Evolutionary conservation across 2,329 filamentous ascomycete genomes (phyloP), one percentile per base, ranked within the genome.

Genomic region (Septoria linicola): DNA sequence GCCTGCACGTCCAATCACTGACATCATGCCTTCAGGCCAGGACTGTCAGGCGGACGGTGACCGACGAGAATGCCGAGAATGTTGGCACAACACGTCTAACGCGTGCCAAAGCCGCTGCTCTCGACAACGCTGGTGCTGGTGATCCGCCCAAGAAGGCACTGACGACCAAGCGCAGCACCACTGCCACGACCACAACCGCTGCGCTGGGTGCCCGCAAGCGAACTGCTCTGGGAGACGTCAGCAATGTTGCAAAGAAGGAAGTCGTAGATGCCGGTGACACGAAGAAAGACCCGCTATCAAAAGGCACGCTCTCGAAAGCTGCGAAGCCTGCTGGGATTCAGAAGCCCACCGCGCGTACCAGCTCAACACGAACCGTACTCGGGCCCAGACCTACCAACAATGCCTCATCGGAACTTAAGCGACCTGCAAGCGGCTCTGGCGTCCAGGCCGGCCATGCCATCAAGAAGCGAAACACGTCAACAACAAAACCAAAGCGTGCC

Each of bases 21-120:
- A 79, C 72, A 63, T 56, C 62, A 41, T 55, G 20, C 34, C 14
- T 41, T 60, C 66, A 85, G 86, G 81, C 79, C 77, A 86, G 88
- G 73, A 78, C 83, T 66, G 82, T 87, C 73, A 81, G 84, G 70
- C 86, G 90, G 74, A 81, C 84, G 70, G 80, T 86, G 65, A 87
- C 86, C 60, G 93, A 95, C 72, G 91, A 96, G 78, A 96, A 96
- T 70, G 92, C 96, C 71, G 93, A 96, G 77, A 72, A 71, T 53
- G 59, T 57, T 30, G 73, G 78, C 53, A 84, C 87, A 55, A 89
- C 87, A 74, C 89, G 91, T 75, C 77, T 96, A 70, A 97, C 93
- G 65, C 84, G 93, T 75, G 91, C 93, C 61, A 96, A 97, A 76
- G 84, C 90, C 45, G 89, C 89, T 52, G 86, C 87, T 41, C 78